A percentile compares a stretch with the other conserved stretches of the same genome.
phyloP scores from a whole-genome alignment of 2,329 filamentous ascomycete species.

The Talaromyces atroroseus region DNA sequence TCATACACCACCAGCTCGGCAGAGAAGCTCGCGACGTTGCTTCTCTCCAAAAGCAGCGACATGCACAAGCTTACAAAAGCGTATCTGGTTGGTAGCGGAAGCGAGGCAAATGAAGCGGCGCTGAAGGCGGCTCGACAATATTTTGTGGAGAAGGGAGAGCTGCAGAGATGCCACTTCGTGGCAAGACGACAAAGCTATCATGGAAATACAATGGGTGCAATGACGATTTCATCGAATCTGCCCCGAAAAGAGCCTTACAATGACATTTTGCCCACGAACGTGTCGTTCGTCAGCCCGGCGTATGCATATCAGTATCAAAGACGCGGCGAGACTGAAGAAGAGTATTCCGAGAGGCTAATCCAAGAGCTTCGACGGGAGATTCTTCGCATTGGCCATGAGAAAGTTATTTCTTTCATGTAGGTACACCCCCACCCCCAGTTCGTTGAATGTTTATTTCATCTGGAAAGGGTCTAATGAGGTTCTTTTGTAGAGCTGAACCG shows the following conservation, averaged over 20 bases:
- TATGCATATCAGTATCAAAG: conserved; percentile 36
- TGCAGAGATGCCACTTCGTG: conserved; percentile 40
- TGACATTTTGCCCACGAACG: conserved; percentile 25
- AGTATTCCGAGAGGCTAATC: conserved; percentile 38
- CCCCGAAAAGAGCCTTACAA: conserved; percentile 30
- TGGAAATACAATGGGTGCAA: conserved; percentile 46
- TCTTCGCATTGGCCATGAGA: conserved; percentile 41
- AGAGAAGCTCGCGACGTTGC: conserved; percentile 3
- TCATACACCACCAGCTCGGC: conserved; percentile 3
- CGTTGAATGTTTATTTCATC: too few species aligned
- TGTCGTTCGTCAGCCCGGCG: conserved; percentile 19
- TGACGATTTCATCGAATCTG: conserved; percentile 36
- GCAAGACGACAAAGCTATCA: conserved; percentile 45
- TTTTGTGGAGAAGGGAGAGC: conserved; percentile 33
- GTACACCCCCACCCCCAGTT: background rate
- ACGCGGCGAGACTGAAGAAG: conserved; percentile 32
- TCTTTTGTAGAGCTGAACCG: conserved; percentile 24
- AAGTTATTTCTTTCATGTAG: background rate
- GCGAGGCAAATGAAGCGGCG: conserved; percentile 44
- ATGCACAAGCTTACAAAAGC: background rate
- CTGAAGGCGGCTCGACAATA: conserved; percentile 49
- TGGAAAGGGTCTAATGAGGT: too few species aligned
- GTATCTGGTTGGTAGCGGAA: conserved; percentile 5
- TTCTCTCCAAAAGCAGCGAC: background rate
- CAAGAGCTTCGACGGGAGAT: conserved; percentile 48